Evolutionary conservation across 2,329 filamentous ascomycete genomes (phyloP).

Genomic region (Albifimbria verrucaria): DNA sequence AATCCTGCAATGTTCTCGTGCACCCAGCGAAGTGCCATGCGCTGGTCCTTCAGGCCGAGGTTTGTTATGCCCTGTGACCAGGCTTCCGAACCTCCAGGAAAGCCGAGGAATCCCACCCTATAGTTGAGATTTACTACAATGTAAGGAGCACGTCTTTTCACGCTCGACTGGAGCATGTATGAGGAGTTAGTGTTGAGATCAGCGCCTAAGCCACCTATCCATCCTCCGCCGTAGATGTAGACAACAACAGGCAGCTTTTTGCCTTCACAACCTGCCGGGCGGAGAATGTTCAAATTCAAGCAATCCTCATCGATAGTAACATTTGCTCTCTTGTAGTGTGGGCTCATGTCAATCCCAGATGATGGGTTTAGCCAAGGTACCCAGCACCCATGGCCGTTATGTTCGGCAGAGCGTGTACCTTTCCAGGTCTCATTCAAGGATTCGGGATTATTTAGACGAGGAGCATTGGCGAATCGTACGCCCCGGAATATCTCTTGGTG

Average conservation of each 20-base stretch:
- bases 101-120: not conserved
- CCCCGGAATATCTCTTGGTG: not conserved
- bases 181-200: not conserved
- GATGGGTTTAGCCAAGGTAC: not conserved
- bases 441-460: not conserved
- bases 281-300: slow-evolving; percentile 21
- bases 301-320: slow-evolving; percentile 14
- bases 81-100: not conserved
- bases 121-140: not conserved
- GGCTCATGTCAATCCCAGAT: not conserved
- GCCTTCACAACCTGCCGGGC: slow-evolving; percentile 20
- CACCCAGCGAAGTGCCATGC: not conserved
- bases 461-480: not conserved
- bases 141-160: not conserved
- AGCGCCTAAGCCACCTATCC: not conserved
- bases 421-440: not conserved
- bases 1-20: not conserved
- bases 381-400: not conserved
- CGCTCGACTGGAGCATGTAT: not conserved
- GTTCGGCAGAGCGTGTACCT: not conserved
- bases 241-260: slow-evolving; percentile 52
- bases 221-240: slow-evolving; percentile 52
- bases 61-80: not conserved
- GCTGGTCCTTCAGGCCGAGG: not conserved
- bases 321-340: not conserved